A percentile compares a stretch with the other conserved stretches of the same genome.
These are phyloP conservation scores for Lactarius indigo DNA, from an alignment of 768 basidiomycete species.

Conservation along the genomic window DNA sequence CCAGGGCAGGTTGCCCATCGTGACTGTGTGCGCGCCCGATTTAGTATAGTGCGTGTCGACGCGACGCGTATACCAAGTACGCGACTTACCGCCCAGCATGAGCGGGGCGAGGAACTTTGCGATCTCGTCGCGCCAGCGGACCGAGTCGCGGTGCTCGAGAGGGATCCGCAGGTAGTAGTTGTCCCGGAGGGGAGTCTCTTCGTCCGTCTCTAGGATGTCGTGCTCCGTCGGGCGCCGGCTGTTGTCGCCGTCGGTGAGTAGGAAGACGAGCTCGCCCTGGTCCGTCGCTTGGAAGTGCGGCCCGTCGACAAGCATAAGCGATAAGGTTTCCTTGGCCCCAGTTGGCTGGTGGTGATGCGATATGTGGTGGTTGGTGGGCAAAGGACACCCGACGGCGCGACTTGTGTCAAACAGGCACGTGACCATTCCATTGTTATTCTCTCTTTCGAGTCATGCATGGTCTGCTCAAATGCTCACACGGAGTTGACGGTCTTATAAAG, in stretches of 20 bases:
- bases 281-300: conserved; percentile 6
- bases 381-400: neutral
- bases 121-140: conserved; percentile 17
- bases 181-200: neutral
- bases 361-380: neutral
- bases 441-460: too few species aligned
- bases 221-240: conserved; percentile 17
- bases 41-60: neutral
- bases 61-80: neutral
- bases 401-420: too few species aligned
- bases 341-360: neutral
- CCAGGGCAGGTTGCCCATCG: conserved; percentile 16
- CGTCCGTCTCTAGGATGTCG: conserved; percentile 7
- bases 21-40: neutral
- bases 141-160: conserved; percentile 12
- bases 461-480: too few species aligned
- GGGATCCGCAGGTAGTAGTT: conserved; percentile 18
- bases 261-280: neutral
- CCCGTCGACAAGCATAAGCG: neutral
- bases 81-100: conserved; percentile 16
- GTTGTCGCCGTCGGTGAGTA: conserved; percentile 9
- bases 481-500: too few species aligned
- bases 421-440: too few species aligned
- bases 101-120: conserved; percentile 19
- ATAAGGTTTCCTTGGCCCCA: neutral